phyloP scores from a whole-genome alignment of 2,329 filamentous ascomycete genomes.

The Periconia macrospinosa region DNA sequence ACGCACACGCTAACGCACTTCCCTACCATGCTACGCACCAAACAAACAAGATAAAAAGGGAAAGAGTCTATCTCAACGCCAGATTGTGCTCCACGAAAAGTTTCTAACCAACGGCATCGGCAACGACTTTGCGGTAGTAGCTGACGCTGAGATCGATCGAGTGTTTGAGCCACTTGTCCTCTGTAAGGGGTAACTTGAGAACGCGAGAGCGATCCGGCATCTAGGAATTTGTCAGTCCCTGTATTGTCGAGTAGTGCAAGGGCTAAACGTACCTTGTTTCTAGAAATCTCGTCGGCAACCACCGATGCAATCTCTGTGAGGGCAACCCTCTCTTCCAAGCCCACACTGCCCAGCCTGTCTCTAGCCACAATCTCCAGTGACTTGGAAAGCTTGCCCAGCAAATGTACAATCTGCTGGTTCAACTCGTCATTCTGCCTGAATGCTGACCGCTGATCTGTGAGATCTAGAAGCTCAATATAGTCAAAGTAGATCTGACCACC shows the following conservation, averaged over 20 bases:
- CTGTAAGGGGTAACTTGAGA: conserved; percentile 67
- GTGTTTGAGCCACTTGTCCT: conserved; percentile 71
- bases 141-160: conserved; percentile 69
- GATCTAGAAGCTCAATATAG: conserved; percentile 56
- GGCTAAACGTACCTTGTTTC: conserved; percentile 38
- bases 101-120: neutral
- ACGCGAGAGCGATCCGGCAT: conserved; percentile 49
- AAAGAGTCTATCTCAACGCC: too few species aligned
- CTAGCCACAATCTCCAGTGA: conserved; percentile 44
- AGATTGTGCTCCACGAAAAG: too few species aligned
- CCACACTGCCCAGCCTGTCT: conserved; percentile 43
- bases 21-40: too few species aligned
- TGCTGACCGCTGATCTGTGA: conserved; percentile 29
- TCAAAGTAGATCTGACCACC: conserved; percentile 80
- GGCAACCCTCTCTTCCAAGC: conserved; percentile 65
- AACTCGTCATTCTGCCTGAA: conserved; percentile 36
- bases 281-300: conserved; percentile 67
- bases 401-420: conserved; percentile 28
- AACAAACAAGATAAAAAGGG: too few species aligned
- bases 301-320: conserved; percentile 79
- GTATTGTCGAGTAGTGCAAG: conserved; percentile 7
- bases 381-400: conserved; percentile 40
- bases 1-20: neutral
- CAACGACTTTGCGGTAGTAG: conserved; percentile 61
- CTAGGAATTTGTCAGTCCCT: conserved; percentile 39